phyloP scores from a whole-genome alignment of 257 asterid species.

The Capsicum rhomboideum region DNA sequence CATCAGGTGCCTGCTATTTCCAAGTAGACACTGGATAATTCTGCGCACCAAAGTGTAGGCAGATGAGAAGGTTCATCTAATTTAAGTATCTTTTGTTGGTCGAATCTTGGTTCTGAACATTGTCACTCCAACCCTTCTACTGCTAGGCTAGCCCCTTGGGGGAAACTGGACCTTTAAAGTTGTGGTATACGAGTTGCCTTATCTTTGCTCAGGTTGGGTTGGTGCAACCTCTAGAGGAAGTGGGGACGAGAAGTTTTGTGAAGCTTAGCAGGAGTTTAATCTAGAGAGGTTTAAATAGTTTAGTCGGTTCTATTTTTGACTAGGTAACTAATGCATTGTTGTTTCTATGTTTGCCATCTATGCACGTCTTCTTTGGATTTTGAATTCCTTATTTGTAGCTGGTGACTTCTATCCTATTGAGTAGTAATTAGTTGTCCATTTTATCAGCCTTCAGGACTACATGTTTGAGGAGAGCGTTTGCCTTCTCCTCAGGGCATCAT shows the following conservation, averaged over 20 bases:
- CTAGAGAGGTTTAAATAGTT: not conserved
- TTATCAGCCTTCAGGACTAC: slow-evolving; percentile 61
- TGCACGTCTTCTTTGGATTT: not conserved
- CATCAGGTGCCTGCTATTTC: not conserved
- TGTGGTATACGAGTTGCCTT: not conserved
- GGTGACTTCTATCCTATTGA: not conserved
- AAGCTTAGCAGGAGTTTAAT: not conserved
- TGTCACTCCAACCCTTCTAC: not conserved
- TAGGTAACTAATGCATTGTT: not conserved
- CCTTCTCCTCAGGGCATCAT: slow-evolving; percentile 86
- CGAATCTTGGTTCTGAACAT: not conserved
- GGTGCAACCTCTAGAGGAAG: not conserved
- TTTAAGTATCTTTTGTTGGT: not conserved
- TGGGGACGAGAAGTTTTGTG: not conserved
- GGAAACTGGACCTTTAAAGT: not conserved
- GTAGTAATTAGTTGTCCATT: not conserved
- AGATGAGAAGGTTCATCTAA: not conserved
- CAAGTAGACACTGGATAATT: not conserved
- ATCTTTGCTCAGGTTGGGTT: not conserved
- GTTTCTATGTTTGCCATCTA: not conserved
- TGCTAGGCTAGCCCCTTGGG: not conserved
- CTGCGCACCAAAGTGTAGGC: not conserved
- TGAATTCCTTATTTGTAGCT: not conserved
- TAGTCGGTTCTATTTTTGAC: not conserved
- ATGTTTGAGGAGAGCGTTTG: slow-evolving; percentile 96